These are phyloP conservation scores for Cajanus cajan DNA, from an alignment of 306 rosid genomes.

Conservation along the genomic window DNA sequence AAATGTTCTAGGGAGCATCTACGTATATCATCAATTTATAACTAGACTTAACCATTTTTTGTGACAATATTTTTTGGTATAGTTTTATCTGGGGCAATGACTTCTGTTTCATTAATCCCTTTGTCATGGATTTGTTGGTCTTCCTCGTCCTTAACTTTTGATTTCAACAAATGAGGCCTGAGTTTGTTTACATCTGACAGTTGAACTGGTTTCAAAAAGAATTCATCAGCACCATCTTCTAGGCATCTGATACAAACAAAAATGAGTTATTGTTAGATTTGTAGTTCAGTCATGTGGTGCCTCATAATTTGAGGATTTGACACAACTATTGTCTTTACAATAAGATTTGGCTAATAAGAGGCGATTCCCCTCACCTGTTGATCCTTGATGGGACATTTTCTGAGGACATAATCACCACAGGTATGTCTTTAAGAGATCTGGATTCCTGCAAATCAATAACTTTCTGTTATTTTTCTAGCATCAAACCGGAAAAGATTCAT, in stretches of 20 bases:
- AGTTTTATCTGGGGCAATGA: slow-evolving; percentile 36
- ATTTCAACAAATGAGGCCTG: slow-evolving; percentile 66
- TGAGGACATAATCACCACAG: slow-evolving; percentile 93
- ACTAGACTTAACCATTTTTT: not conserved
- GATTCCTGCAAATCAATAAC: slow-evolving; percentile 58
- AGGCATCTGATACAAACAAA: slow-evolving; percentile 57
- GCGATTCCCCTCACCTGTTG: slow-evolving; percentile 50
- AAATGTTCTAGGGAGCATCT: slow-evolving; percentile 1
- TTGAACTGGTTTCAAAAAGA: slow-evolving; percentile 77
- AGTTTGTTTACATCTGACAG: slow-evolving; percentile 75
- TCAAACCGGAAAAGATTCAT: not conserved
- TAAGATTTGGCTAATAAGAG: not conserved
- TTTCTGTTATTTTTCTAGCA: slow-evolving; percentile 12
- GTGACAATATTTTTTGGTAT: slow-evolving; percentile 39
- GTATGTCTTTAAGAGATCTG: slow-evolving; percentile 73
- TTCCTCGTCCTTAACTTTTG: slow-evolving; percentile 45
- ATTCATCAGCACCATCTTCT: slow-evolving; percentile 90
- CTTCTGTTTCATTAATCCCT: slow-evolving; percentile 38
- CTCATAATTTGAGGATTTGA: not conserved
- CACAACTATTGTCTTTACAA: not conserved
- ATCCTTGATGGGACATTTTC: slow-evolving; percentile 86
- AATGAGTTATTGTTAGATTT: slow-evolving; percentile 22
- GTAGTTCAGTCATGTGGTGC: not conserved
- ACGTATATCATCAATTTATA: not conserved
- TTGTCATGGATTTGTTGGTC: slow-evolving; percentile 21